Evolutionary conservation across 2,329 filamentous ascomycete genomes (phyloP), one percentile per base, ranked within the genome.

Genomic region (Fusarium sarcochroum): DNA sequence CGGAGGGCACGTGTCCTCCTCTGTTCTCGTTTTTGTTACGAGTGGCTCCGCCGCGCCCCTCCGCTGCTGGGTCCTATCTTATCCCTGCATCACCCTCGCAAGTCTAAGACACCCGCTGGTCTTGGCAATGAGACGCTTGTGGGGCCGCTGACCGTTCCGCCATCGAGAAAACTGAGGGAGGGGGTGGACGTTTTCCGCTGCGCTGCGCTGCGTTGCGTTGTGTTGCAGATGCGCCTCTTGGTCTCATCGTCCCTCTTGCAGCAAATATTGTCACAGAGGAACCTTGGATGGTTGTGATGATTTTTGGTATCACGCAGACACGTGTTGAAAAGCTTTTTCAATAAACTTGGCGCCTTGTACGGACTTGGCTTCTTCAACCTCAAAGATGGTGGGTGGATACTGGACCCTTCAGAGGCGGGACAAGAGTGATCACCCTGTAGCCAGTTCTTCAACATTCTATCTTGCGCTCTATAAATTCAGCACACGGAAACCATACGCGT

Each of bases 101-200:
- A 45, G 32, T 46, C 48, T 32, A 60, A 49, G 57, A 60, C 63
- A 66, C 62, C 52, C 6, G 34, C 62, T 30, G 20, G 7, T 3
- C 66, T 69, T 69, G 66, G 66, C 66, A 57, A 58, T 58, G 62
- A n/a, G 14, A 52, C 46, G 9, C 23, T 5, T 40, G 53, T 70
- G 66, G 66, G 66, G 66, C 66, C 66, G 66, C 66, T 50, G 57
- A 54, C 52, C 66, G 62, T 67, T 70, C 66, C 66, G 66, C 66
- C 42, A 40, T 57, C 21, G 27, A 30, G 27, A 30, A 30, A 17
- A 37, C 40, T 53, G 46, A 27, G n/a, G 37, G 34, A 42, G 10
- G 41, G 55, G n/a, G 35, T 63, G 35, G 46, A 59, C 52, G 58
- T 59, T 69, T 30, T 45, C 49, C 46, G 62, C 66, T 55, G 57